Evolutionary conservation across 1,139 yeast species (phyloP), one percentile per base, ranked within the genome.

Genomic region (Pichia sp.): DNA sequence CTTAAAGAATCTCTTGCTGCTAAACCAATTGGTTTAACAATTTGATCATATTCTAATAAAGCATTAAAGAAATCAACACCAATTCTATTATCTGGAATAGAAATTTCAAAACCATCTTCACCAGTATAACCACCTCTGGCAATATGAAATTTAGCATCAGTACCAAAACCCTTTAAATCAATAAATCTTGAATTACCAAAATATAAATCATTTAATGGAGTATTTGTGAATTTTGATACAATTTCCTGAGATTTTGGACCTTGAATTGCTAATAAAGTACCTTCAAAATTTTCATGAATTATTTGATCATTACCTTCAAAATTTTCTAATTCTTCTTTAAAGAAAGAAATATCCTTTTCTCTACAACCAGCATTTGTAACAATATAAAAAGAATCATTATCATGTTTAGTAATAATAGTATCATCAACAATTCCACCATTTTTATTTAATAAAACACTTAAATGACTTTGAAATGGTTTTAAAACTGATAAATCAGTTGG

Each of bases 311-410:
- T 64, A 9, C 57, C 63, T 44, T 57, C 61, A 54, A 70, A 75
- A 2, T 65, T 67, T 5, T 57, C 45, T 42, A 80, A 65, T 57
- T 82, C 82, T 3, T 66, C 59, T 39, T 71, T 67, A 55, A 92
- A 69, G 59, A 86, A 90, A 20, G 67, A 67, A 35, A 79, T 63
- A 60, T 90, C 97, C 62, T 85, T 82, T 4, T 77, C 92, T 51
- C 95, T 74, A 59, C 97, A 86, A 6, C 96, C 97, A 7, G 98
- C 98, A 63, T 92, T 92, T 42, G 97, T 90, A n/a, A 92, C 98
- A 61, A 92, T 79, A 63, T 89, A 89, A 63, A 74, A 90, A 31
- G 78, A 76, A 51, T 82, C 76, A n/a, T 83, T 83, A 3, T 72
- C 80, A 54, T 84, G 92, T 63, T 85, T 89, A 50, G 96, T 86